Evolutionary conservation across 208 protist species (phyloP), one percentile per base, ranked within the genome.

Genomic region (Cochliopodium minus): DNA sequence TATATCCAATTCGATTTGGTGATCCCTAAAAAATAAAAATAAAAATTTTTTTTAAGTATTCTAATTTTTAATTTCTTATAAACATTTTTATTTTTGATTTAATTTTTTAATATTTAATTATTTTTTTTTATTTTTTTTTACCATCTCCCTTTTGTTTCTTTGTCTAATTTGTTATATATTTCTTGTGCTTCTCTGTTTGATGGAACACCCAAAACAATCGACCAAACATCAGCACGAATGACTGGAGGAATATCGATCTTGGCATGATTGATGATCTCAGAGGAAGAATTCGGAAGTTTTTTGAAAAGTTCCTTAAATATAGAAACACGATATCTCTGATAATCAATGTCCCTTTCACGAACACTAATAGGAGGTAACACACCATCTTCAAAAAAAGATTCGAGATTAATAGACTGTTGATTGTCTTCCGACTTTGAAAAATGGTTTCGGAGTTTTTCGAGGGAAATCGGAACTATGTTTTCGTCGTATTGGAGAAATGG

Each of bases 1-100:
- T 30, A 93, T 82, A 63, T 94, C 88, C 1, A 93, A 71, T 26
- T 77, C 54, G 28, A 94, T 78, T 65, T 94, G 88, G 15, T 81
- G 71, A 57, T 92, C 86, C 55, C 13, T 57, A 33, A 9, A 20
- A 29, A 32, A 23, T 39, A 4, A 47, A n/a, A 47, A 22, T 47
- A 29, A 9, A 29, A 9, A 47, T 7, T 29, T 29, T 47, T 7
- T 11, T 29, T 47, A 7, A 29, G 22, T 29, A 47, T 13, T 29
- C 29, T 23, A 1, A n/a, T 7, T 29, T 13, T 17, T 22, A 47
- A 22, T 47, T 29, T 29, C 11, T 10, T 7, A 28, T 47, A 47
- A 11, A 29, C 6, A 1, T 23, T 13, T 13, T 47, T 23, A 29
- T 7, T n/a, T 28, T 47, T 13, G 20, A 6, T 3, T 23, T 2